Evolutionary conservation across 2,329 filamentous ascomycete species (phyloP), one percentile per base, ranked within the genome.

Genomic region (Diaporthe sp.): DNA sequence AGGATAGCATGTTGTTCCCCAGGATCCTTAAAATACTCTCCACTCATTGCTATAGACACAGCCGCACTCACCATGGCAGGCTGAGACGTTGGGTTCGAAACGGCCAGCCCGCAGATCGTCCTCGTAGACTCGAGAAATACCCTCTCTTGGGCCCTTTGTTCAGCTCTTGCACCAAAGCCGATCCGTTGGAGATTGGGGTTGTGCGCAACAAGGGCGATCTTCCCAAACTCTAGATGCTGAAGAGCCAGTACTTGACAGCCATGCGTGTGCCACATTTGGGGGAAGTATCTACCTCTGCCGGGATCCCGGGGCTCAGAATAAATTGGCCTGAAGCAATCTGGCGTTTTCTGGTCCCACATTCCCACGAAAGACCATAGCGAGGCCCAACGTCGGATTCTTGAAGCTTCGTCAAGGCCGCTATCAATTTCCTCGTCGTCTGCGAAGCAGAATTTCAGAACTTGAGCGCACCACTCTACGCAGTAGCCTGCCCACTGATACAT

Each of bases 401-500:
- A 25, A 28, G 49, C 49, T 53, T 53, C 49, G 6, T 53, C 49
- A 13, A 53, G 49, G n/a, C 6, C 28, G 49, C 10, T 20, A 53
- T 15, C 10, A 28, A 10, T 53, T 53, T 28, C 49, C 1, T 25
- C 12, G 49, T 53, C 49, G 5, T 28, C 49, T n/a, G 49, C 9
- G 49, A 25, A 53, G 49, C 49, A 53, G n/a, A 53, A 25, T 15
- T 53, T 53, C n/a, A 53, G n/a, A 53, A 53, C 49, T 15, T 53
- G 49, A 53, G 49, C 49, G 13, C 49, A 53, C 49, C 49, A 53
- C n/a, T 53, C 49, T 10, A 25, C 49, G 49, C 49, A 53, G 8
- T 53, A 53, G n/a, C 49, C 49, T 25, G 49, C 49, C 49, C 49
- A 53, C 13, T 53, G 49, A 53, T 53, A 53, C 49, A 53, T 53